A percentile compares a stretch with the other conserved stretches of the same genome.
Conservation (phyloP, 345 rosid genomes). For the Eucalyptus brandiana region DNA sequence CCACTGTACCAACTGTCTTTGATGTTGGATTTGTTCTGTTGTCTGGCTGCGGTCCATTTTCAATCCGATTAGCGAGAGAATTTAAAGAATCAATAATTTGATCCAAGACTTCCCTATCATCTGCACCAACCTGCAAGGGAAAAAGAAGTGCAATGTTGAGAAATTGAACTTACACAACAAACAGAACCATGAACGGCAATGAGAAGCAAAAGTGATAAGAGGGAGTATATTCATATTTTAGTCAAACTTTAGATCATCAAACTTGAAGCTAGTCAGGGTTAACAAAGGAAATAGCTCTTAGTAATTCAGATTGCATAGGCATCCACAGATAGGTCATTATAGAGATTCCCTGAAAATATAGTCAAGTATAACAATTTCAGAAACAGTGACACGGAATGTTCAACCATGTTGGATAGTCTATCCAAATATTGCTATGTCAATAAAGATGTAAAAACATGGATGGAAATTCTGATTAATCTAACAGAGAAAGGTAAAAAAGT, state of each 20-base stretch:
- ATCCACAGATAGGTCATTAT: background rate
- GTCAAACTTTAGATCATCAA: background rate
- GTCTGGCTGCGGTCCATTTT: conserved; percentile 5
- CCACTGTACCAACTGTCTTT: conserved; percentile 36
- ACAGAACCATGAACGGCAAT: background rate
- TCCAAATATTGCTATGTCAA: background rate
- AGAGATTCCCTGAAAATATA: background rate
- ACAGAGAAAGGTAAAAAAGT: background rate
- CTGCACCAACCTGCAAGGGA: conserved; percentile 68
- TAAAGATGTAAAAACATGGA: background rate
- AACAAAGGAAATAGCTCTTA: background rate
- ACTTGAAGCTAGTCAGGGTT: background rate
- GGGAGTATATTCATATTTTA: background rate
- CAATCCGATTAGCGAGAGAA: conserved; percentile 55
- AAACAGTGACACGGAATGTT: background rate
- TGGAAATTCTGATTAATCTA: background rate
- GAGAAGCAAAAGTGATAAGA: background rate
- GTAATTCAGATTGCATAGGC: background rate
- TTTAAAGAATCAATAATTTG: conserved; percentile 82
- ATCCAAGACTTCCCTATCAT: conserved; percentile 63
- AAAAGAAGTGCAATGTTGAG: background rate
- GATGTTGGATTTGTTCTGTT: conserved; percentile 31
- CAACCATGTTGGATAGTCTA: background rate
- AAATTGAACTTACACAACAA: background rate
- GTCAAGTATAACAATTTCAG: background rate